These are phyloP conservation scores for Catunica adiposa DNA, from an alignment of 2,329 filamentous ascomycete species.

Conservation along the genomic window DNA sequence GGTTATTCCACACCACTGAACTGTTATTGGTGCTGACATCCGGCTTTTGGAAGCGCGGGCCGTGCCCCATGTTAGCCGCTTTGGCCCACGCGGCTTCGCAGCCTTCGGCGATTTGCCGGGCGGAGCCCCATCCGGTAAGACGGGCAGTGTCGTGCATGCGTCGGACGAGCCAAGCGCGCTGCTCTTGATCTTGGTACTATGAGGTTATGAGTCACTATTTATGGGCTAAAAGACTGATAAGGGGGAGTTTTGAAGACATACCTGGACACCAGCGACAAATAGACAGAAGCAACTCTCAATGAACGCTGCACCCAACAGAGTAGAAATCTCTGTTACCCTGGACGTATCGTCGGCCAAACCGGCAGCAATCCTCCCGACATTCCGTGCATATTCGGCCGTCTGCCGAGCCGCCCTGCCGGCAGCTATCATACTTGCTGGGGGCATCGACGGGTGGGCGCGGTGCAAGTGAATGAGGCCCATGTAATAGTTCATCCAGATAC, in stretches of 20 bases:
- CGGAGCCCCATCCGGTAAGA: slow-evolving; percentile 76
- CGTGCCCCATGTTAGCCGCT: slow-evolving; percentile 53
- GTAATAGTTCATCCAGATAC: slow-evolving; percentile 76
- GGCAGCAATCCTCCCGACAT: slow-evolving; percentile 65
- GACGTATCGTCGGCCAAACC: slow-evolving; percentile 46
- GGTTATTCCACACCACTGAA: slow-evolving; percentile 29
- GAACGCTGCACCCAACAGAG: slow-evolving; percentile 61
- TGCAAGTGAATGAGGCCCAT: slow-evolving; percentile 72
- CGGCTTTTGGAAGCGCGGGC: slow-evolving; percentile 48
- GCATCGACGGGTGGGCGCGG: slow-evolving; percentile 75
- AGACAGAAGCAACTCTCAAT: slow-evolving; percentile 69
- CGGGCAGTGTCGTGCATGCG: slow-evolving; percentile 59
- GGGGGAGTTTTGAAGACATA: slow-evolving; percentile 20
- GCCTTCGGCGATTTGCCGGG: slow-evolving; percentile 62
- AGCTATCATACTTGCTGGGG: slow-evolving; percentile 74
- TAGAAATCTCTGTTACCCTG: slow-evolving; percentile 46
- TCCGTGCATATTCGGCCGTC: slow-evolving; percentile 53
- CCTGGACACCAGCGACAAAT: slow-evolving; percentile 72
- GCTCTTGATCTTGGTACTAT: slow-evolving; percentile 52
- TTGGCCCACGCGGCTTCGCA: slow-evolving; percentile 76
- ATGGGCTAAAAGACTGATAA: neutral
- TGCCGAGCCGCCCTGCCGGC: slow-evolving; percentile 59
- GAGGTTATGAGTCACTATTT: neutral
- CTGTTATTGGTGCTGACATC: slow-evolving; percentile 18
- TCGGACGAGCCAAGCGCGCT: slow-evolving; percentile 63